phyloP scores from a whole-genome alignment of 306 rosid species.

The Sophora flavescens region DNA sequence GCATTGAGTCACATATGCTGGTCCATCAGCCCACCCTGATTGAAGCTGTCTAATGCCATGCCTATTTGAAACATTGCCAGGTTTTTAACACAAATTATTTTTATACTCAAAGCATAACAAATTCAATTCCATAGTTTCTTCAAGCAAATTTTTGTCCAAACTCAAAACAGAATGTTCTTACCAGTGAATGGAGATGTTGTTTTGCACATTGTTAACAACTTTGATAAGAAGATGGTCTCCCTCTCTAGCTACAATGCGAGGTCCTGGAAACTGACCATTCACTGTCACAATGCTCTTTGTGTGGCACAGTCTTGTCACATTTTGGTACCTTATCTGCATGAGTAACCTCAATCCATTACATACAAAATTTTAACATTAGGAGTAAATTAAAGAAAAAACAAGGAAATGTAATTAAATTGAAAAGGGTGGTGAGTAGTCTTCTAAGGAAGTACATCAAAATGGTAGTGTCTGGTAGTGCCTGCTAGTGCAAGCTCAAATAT shows the following conservation, averaged over 20 bases:
- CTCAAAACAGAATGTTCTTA: constrained; percentile 27
- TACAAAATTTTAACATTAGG: neutral
- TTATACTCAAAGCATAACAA: neutral
- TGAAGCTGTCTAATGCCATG: constrained; percentile 70
- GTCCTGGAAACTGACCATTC: constrained; percentile 82
- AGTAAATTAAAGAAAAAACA: neutral
- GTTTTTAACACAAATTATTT: neutral
- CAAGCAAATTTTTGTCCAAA: neutral
- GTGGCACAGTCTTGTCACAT: constrained; percentile 73
- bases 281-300: constrained; percentile 70
- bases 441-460: constrained; percentile 56
- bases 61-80: constrained; percentile 50
- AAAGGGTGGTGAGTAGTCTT: neutral
- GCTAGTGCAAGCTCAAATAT: constrained; percentile 52
- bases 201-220: constrained; percentile 65
- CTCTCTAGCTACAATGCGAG: constrained; percentile 74
- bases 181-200: constrained; percentile 77
- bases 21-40: constrained; percentile 62
- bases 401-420: neutral
- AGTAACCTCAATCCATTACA: neutral
- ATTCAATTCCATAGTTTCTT: no score
- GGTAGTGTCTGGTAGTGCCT: constrained; percentile 65
- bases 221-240: constrained; percentile 72
- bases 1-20: constrained; percentile 73
- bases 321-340: constrained; percentile 56